These are phyloP conservation scores for Amphichorda felina DNA, from an alignment of 2,329 filamentous ascomycete genomes.

Conservation along the genomic window DNA sequence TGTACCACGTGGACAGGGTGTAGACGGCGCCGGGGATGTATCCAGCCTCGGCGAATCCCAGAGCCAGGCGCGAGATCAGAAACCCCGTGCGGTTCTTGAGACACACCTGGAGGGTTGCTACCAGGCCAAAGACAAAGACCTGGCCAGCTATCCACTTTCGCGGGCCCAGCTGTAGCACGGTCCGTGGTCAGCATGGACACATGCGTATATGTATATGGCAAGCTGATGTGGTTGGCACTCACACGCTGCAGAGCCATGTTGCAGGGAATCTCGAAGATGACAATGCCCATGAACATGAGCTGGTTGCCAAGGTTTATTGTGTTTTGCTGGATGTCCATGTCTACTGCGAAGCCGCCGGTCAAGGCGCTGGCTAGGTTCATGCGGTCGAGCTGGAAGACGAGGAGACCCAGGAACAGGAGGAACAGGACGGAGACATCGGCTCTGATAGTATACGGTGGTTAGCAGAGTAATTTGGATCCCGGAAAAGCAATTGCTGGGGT, in stretches of 20 bases:
- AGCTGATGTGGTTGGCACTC: not conserved
- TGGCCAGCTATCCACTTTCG: slow-evolving; percentile 40
- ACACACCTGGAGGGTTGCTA: slow-evolving; percentile 43
- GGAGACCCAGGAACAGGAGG: slow-evolving; percentile 9
- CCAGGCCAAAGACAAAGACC: slow-evolving; percentile 38
- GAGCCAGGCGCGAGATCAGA: slow-evolving; percentile 35
- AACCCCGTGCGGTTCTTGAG: slow-evolving; percentile 32
- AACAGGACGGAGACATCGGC: slow-evolving; percentile 9
- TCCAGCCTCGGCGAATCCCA: slow-evolving; percentile 40
- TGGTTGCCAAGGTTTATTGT: slow-evolving; percentile 35
- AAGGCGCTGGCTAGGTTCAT: slow-evolving; percentile 28
- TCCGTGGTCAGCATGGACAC: too few species aligned
- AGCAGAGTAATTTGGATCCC: too few species aligned
- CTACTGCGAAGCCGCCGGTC: slow-evolving; percentile 30
- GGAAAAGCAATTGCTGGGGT: too few species aligned
- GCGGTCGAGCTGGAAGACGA: slow-evolving; percentile 15
- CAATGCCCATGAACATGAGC: slow-evolving; percentile 33
- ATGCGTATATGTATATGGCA: not conserved
- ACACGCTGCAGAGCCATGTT: slow-evolving; percentile 10
- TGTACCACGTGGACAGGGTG: slow-evolving; percentile 44
- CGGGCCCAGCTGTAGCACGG: slow-evolving; percentile 20
- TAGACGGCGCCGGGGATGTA: slow-evolving; percentile 41
- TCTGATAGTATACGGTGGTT: too few species aligned
- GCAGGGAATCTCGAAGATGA: slow-evolving; percentile 25
- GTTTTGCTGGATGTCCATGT: slow-evolving; percentile 32